Base-by-base conservation (phyloP, 768 basidiomycete genomes). In the Tricholoma bakamatsutake region DNA sequence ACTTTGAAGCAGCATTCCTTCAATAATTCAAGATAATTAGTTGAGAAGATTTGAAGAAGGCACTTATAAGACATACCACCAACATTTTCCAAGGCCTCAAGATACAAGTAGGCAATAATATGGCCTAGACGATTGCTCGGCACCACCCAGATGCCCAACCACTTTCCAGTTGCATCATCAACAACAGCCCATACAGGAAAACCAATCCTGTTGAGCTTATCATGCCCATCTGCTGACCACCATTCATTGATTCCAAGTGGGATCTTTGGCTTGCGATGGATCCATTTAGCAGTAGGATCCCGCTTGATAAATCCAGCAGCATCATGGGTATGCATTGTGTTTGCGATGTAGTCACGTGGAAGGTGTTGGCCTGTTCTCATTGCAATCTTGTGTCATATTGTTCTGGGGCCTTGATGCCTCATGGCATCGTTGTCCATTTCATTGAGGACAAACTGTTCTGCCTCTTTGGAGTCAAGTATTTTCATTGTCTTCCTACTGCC, bases 201-300 rank as follows among this genome's bases (percentile, higher is more conserved):
- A 0, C 75, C 76, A 27, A 75, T 74, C 8, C 59, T 57, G 46
- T 67, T 61, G 0, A 78, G 63, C 52, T 77, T 78, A 52, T 75
- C 69, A 47, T 77, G 76, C 0, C 75, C 46, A 48, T 48, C 21
- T 3, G n/a, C 21, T 7, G 50, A 34, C 50, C 50, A 51, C 24
- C 31, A 12, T 18, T 51, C 28, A 51, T 51, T 13, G 13, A 51
- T 51, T 17, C 50, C 50, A 51, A 51, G 30, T 17, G 31, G 50
- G 3, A 30, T 11, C 21, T 51, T 37, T 11, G 15, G 35, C 12
- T 11, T 4, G 5, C 35, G 7, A 33, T 11, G 34, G 7, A 51
- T 39, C 3, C 15, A 31, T 31, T 51, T 51, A 5, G 50, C 28
- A 17, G 50, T 51, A 3, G 31, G 59, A 21, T 60, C 52, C 3